A percentile compares a stretch with the other conserved stretches of the same genome.
These are phyloP conservation scores for Scalesia atractyloides DNA, from an alignment of 129 eudicot species.

Conservation along the genomic window DNA sequence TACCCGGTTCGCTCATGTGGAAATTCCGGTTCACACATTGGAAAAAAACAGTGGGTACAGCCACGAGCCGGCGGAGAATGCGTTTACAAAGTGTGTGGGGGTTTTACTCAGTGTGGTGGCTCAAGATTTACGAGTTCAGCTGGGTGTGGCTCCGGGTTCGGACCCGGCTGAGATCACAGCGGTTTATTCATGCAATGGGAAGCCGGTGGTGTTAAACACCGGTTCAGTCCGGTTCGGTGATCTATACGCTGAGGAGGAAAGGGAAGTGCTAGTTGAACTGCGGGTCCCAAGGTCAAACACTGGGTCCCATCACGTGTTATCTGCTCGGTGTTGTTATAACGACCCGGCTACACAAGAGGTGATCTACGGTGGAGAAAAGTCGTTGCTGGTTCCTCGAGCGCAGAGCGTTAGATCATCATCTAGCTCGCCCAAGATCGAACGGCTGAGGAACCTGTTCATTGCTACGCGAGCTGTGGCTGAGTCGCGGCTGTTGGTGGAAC, in stretches of 20 bases:
- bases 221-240: slow-evolving; percentile 63
- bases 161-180: slow-evolving; percentile 87
- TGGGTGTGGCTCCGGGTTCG: slow-evolving; percentile 66
- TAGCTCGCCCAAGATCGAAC: slow-evolving; percentile 48
- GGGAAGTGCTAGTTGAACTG: slow-evolving; percentile 65
- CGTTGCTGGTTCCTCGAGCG: slow-evolving; percentile 60
- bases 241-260: slow-evolving; percentile 86
- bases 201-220: slow-evolving; percentile 52
- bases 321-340: slow-evolving; percentile 55
- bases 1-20: slow-evolving; percentile 80
- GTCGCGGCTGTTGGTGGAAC: slow-evolving; percentile 65
- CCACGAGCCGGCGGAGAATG: slow-evolving; percentile 56
- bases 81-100: slow-evolving; percentile 77
- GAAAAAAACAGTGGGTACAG: slow-evolving; percentile 40
- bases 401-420: slow-evolving; percentile 63
- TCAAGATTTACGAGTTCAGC: slow-evolving; percentile 61
- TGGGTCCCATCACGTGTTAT: slow-evolving; percentile 74
- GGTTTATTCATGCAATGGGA: slow-evolving; percentile 56
- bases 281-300: slow-evolving; percentile 50
- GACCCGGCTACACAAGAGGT: slow-evolving; percentile 69
- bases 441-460: slow-evolving; percentile 65
- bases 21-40: slow-evolving; percentile 73
- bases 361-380: slow-evolving; percentile 53
- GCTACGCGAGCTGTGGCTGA: slow-evolving; percentile 83
- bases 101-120: slow-evolving; percentile 86